A percentile compares a stretch with the other conserved stretches of the same genome.
Evolutionary conservation across 352 stramenopile genomes (phyloP).

Genomic region (Salisapilia sapeloensis): DNA sequence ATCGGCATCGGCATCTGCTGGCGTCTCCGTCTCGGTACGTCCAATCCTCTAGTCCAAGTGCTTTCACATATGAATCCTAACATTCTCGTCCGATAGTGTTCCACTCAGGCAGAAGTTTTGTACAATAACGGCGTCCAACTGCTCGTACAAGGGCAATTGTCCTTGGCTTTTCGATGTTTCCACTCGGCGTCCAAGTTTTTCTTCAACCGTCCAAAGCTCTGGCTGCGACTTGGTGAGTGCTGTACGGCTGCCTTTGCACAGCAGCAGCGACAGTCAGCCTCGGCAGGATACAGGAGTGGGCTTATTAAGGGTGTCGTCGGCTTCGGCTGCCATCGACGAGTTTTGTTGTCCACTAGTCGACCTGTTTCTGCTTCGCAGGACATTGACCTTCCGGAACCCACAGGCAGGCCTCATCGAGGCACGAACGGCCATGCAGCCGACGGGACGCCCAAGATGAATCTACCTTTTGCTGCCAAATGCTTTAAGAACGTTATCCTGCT

Average conservation of each 20-base stretch:
- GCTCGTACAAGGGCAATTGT: conserved; percentile 65
- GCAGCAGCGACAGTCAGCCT: conserved; percentile 32
- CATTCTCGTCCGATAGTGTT: conserved; percentile 16
- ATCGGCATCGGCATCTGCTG: conserved; percentile 23
- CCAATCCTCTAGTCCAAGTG: conserved; percentile 6
- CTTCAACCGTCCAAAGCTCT: conserved; percentile 85
- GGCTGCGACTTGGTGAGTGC: conserved; percentile 85
- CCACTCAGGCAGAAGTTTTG: conserved; percentile 75
- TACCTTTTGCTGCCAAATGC: conserved; percentile 75
- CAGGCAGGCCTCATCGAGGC: too few relatives aligned
- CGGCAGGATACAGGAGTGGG: conserved; percentile 62
- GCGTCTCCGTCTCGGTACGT: conserved; percentile 24
- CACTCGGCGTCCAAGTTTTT: conserved; percentile 76
- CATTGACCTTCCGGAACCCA: conserved; percentile 46
- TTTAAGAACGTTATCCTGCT: conserved; percentile 79
- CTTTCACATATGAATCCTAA: neutral
- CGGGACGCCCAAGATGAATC: conserved; percentile 55
- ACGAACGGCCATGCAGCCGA: conserved; percentile 26
- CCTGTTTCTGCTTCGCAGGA: conserved; percentile 35
- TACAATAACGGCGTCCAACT: conserved; percentile 88
- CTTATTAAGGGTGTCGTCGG: conserved; percentile 69
- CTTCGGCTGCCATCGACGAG: conserved; percentile 57
- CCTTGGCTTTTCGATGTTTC: conserved; percentile 80
- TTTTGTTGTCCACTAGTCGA: conserved; percentile 58
- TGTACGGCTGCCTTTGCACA: conserved; percentile 73